Evolutionary conservation across 140 eudicot genomes (phyloP).

Genomic region (Anethum foeniculum): DNA sequence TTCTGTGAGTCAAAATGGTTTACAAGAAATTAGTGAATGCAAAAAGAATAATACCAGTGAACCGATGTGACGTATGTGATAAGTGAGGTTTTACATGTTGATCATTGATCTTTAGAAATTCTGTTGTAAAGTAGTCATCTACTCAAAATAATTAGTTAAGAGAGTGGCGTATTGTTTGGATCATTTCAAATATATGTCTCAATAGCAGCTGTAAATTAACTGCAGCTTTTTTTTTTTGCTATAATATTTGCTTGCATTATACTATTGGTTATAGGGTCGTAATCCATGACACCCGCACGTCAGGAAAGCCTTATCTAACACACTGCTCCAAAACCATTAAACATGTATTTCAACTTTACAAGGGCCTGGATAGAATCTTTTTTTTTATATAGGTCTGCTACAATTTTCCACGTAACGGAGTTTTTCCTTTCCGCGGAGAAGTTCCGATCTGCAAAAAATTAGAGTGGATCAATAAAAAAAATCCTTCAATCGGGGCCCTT

Average conservation of each 20-base stretch:
- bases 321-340: too few relatives aligned
- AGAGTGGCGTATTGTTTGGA: neutral
- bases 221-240: neutral
- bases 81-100: neutral
- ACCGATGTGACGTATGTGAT: neutral
- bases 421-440: too few relatives aligned
- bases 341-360: too few relatives aligned
- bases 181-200: neutral
- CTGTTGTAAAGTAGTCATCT: neutral
- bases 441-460: too few relatives aligned
- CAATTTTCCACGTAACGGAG: too few relatives aligned
- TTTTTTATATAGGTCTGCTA: too few relatives aligned
- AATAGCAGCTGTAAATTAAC: neutral
- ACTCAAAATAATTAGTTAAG: neutral
- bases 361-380: too few relatives aligned
- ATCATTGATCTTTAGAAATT: neutral
- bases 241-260: neutral
- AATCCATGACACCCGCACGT: too few relatives aligned
- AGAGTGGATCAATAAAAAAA: too few relatives aligned
- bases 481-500: too few relatives aligned
- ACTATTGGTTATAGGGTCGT: neutral
- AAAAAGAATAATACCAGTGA: constrained; percentile 4
- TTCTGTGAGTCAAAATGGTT: constrained; percentile 7
- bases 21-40: neutral
- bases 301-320: too few relatives aligned